These are phyloP conservation scores for Thermoascus crustaceus DNA, from an alignment of 2,329 filamentous ascomycete genomes.

Conservation along the genomic window DNA sequence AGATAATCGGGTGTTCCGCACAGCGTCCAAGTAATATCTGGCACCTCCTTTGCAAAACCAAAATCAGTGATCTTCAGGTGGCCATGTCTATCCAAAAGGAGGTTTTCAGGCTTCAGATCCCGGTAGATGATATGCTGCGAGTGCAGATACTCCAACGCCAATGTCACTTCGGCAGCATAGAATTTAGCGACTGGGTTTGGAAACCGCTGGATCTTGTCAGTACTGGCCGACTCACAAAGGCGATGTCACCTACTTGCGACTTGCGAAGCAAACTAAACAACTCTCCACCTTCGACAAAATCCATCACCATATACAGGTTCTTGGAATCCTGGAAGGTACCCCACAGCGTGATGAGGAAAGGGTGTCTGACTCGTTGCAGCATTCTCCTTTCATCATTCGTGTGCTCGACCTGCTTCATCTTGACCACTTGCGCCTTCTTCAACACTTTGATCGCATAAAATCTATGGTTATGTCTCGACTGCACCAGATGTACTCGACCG, in stretches of 20 bases:
- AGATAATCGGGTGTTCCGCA: conserved; percentile 97
- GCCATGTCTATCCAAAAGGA: conserved; percentile 83
- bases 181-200: conserved; percentile 98
- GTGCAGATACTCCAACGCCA: conserved; percentile 93
- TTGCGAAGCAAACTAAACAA: conserved; percentile 92
- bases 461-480: conserved; percentile 95
- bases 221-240: conserved; percentile 6
- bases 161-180: conserved; percentile 93
- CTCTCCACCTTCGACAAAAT: conserved; percentile 97
- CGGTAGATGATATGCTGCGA: conserved; percentile 94
- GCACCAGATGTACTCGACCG: conserved; percentile 89
- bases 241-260: conserved; percentile 61
- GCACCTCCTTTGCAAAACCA: conserved; percentile 95
- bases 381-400: conserved; percentile 96
- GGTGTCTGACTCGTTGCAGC: conserved; percentile 94
- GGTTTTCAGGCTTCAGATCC: conserved; percentile 91
- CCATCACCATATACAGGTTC: conserved; percentile 99
- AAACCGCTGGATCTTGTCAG: conserved; percentile 61
- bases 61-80: conserved; percentile 98
- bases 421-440: conserved; percentile 97
- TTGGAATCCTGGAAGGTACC: conserved; percentile 93
- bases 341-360: conserved; percentile 96
- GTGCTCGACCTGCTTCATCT: conserved; percentile 99
- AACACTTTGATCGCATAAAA: conserved; percentile 98
- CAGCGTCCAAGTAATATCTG: conserved; percentile 97